These are phyloP conservation scores for Angomonas desouzai DNA, from an alignment of 208 protist genomes.

Conservation along the genomic window DNA sequence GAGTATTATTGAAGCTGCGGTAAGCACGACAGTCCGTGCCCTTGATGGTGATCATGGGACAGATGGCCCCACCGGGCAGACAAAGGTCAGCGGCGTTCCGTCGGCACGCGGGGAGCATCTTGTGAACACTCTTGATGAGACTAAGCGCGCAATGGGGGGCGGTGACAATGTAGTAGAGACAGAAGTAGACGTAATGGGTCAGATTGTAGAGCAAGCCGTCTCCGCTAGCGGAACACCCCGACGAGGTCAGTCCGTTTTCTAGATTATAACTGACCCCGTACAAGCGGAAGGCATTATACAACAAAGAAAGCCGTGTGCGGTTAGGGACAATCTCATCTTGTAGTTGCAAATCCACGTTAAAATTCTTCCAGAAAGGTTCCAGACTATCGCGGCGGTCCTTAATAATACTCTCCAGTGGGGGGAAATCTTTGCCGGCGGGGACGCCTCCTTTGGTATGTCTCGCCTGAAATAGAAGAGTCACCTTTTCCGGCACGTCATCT, in stretches of 20 bases:
- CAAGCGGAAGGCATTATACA: conserved; percentile 80
- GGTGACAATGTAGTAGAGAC: conserved; percentile 82
- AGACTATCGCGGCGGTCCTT: conserved; percentile 34
- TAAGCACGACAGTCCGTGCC: conserved; percentile 38
- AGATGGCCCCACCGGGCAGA: conserved; percentile 71
- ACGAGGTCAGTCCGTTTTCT: conserved; percentile 57
- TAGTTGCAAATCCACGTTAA: conserved; percentile 67
- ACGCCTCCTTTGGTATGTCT: conserved; percentile 32
- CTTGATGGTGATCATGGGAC: conserved; percentile 71
- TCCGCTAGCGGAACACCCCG: conserved; percentile 58
- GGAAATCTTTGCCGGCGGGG: conserved; percentile 16
- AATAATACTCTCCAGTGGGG: conserved; percentile 39
- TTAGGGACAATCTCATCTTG: conserved; percentile 75
- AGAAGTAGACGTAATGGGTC: conserved; percentile 78
- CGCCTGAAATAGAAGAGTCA: conserved; percentile 61
- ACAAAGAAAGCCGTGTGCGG: conserved; percentile 62
- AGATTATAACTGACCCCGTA: conserved; percentile 65
- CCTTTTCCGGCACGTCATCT: conserved; percentile 42
- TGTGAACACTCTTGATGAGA: conserved; percentile 68
- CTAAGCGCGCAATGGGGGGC: conserved; percentile 48
- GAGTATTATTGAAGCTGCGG: conserved; percentile 52
- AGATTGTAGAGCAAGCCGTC: conserved; percentile 72
- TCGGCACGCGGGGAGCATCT: conserved; percentile 67
- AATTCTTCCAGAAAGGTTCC: conserved; percentile 63
- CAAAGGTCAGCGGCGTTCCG: conserved; percentile 59